A percentile compares a stretch with the other conserved stretches of the same genome.
These are phyloP conservation scores for Nymphaea colorata DNA, from an alignment of 164 flowering plant genomes.

Conservation along the genomic window DNA sequence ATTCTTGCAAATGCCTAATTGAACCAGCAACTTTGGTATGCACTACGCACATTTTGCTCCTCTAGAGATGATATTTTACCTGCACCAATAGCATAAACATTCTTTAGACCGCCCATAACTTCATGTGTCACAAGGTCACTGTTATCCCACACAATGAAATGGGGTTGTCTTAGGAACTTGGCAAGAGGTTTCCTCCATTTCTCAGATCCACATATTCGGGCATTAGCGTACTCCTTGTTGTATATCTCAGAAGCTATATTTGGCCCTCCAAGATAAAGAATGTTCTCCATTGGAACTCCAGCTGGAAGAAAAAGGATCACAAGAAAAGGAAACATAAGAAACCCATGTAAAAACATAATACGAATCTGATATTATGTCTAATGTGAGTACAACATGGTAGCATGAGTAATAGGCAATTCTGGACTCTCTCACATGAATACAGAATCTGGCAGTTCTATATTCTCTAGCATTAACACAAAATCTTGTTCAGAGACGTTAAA, in stretches of 20 bases:
- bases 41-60: no score
- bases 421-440: no score
- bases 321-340: background rate
- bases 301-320: constrained; percentile 30
- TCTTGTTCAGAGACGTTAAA: no score
- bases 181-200: constrained; percentile 88
- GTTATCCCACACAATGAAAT: constrained; percentile 92
- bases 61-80: constrained; percentile 21
- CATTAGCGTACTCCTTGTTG: constrained; percentile 90
- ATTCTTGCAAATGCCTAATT: no score
- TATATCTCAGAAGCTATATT: constrained; percentile 91
- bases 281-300: constrained; percentile 70
- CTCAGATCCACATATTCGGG: constrained; percentile 85
- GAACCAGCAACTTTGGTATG: no score
- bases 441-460: no score
- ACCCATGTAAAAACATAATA: background rate
- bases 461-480: no score
- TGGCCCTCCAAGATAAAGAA: constrained; percentile 92
- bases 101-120: constrained; percentile 84
- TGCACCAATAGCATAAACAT: constrained; percentile 85
- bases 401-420: no score
- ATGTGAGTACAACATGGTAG: no score
- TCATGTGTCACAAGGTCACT: constrained; percentile 90
- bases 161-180: constrained; percentile 77
- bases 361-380: no score